Evolutionary conservation across 805 yeast genomes (phyloP).

Genomic region (Yamadazyma nakazawae): DNA sequence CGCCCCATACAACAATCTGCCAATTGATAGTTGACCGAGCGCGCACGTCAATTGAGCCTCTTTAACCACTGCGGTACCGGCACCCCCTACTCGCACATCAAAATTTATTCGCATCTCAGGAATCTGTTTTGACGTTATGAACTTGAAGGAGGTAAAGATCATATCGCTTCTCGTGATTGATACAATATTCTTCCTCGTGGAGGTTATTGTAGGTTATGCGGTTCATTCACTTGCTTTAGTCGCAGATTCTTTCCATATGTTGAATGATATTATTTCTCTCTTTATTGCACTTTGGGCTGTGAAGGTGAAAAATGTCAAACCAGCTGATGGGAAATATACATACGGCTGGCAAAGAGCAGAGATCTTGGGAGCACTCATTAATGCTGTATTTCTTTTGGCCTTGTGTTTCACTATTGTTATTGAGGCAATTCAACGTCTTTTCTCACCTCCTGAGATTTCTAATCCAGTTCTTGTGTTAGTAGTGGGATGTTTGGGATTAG

Average conservation of each 20-base stretch:
- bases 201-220: conserved; percentile 80
- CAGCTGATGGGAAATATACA: conserved; percentile 85
- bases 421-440: conserved; percentile 88
- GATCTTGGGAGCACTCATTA: conserved; percentile 89
- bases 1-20: too few relatives aligned
- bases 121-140: conserved; percentile 14
- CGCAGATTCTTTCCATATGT: conserved; percentile 97
- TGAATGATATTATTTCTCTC: conserved; percentile 87
- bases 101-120: too few relatives aligned
- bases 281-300: conserved; percentile 97
- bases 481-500: conserved; percentile 81
- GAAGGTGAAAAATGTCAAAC: conserved; percentile 73
- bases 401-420: conserved; percentile 87
- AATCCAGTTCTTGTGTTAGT: conserved; percentile 79
- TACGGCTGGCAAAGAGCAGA: conserved; percentile 99
- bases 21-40: too few relatives aligned
- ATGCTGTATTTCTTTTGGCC: conserved; percentile 90
- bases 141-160: conserved; percentile 68
- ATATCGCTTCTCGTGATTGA: conserved; percentile 70
- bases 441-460: conserved; percentile 72
- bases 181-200: conserved; percentile 78
- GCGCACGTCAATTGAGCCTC: too few relatives aligned
- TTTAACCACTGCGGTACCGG: too few relatives aligned
- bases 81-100: too few relatives aligned
- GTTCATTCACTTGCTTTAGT: conserved; percentile 92